Conservation (phyloP, 1,284 basidiomycete genomes). For the Ganoderma resinaceum region DNA sequence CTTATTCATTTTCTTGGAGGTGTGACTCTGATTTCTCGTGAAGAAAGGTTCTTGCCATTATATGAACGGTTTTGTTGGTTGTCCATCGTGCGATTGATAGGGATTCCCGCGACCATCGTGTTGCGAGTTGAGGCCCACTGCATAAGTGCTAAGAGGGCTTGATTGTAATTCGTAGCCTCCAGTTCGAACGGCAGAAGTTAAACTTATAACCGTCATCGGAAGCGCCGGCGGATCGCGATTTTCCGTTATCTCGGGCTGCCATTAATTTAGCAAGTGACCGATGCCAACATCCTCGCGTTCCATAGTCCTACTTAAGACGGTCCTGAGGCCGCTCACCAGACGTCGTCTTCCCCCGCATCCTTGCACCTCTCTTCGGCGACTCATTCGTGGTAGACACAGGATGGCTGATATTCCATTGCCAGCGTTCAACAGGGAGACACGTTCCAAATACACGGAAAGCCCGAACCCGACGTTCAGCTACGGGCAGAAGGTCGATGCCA, state of each 20-base stretch:
- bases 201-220: background rate
- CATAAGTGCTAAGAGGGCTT: no score
- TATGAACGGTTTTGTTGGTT: no score
- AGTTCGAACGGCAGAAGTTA: background rate
- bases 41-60: no score
- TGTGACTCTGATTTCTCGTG: no score
- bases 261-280: no score
- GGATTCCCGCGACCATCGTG: background rate
- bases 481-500: constrained; percentile 58
- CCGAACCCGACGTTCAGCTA: constrained; percentile 67
- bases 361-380: background rate
- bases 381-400: constrained; percentile 2
- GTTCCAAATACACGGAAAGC: constrained; percentile 50
- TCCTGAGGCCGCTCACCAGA: background rate
- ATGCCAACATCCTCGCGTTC: no score
- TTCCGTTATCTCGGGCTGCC: background rate
- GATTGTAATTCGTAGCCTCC: background rate
- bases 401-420: constrained; percentile 14
- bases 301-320: background rate
- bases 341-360: background rate
- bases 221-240: background rate
- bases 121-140: no score
- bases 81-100: no score
- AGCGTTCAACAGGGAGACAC: constrained; percentile 3
- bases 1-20: no score